These are phyloP conservation scores for Lodderomyces orthopsilosis DNA, from an alignment of 1,139 yeast genomes.

Conservation along the genomic window DNA sequence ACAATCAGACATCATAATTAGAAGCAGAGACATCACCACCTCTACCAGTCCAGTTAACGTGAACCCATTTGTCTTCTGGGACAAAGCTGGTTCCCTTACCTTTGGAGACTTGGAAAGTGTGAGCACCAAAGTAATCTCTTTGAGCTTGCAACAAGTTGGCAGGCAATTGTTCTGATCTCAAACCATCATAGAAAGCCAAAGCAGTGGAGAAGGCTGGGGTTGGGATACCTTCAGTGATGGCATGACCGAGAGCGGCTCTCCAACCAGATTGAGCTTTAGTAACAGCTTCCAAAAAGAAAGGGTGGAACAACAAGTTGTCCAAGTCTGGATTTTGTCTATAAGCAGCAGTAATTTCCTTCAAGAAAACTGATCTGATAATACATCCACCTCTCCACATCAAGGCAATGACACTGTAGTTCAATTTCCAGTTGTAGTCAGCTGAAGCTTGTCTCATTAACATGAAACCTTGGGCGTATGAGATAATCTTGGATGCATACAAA, in stretches of 20 bases:
- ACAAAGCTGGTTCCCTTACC: conserved; percentile 73
- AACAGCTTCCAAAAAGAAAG: conserved; percentile 90
- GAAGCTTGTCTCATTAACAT: conserved; percentile 99
- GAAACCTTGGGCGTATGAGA: conserved; percentile 98
- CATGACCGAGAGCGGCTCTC: conserved; percentile 82
- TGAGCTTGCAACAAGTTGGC: conserved; percentile 99
- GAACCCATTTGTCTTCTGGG: conserved; percentile 82
- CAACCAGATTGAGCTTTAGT: conserved; percentile 93
- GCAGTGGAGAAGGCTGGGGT: conserved; percentile 98
- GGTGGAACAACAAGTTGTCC: conserved; percentile 93
- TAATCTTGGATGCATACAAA: conserved; percentile 95
- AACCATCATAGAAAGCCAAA: conserved; percentile 96
- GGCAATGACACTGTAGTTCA: conserved; percentile 97
- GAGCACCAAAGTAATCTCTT: conserved; percentile 99
- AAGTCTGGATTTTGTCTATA: conserved; percentile 90
- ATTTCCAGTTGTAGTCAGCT: conserved; percentile 92
- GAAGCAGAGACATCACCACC: conserved; percentile 98
- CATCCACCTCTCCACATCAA: conserved; percentile 99
- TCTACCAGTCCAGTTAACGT: conserved; percentile 98
- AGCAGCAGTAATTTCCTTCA: conserved; percentile 95
- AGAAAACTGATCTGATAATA: conserved; percentile 97
- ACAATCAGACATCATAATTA: conserved; percentile 83
- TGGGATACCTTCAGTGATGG: conserved; percentile 87
- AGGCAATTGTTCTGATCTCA: conserved; percentile 92
- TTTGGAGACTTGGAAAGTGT: conserved; percentile 94